Evolutionary conservation across 2,329 filamentous ascomycete genomes (phyloP).

Genomic region (Talaromyces sp.): DNA sequence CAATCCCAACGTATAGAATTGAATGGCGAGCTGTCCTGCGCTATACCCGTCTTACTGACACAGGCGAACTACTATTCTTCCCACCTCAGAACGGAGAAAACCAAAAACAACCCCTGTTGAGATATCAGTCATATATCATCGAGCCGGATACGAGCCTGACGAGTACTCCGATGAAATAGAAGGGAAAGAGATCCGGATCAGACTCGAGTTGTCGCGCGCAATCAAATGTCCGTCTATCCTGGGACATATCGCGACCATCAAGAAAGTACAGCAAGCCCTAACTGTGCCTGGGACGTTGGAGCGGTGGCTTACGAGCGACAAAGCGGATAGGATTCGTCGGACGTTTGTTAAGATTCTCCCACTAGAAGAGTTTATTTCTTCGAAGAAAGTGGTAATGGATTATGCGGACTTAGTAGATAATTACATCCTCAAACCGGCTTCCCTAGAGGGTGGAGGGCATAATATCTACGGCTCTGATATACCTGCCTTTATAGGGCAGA

Average conservation of each 20-base stretch:
- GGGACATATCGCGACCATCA: slow-evolving; percentile 40
- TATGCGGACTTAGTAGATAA: slow-evolving; percentile 18
- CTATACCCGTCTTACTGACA: slow-evolving; percentile 26
- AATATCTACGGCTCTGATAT: slow-evolving; percentile 41
- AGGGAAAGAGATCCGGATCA: slow-evolving; percentile 21
- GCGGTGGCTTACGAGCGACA: slow-evolving; percentile 28
- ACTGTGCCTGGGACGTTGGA: slow-evolving; percentile 28
- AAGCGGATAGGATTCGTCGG: slow-evolving; percentile 23
- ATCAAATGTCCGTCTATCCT: slow-evolving; percentile 45
- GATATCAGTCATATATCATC: slow-evolving; percentile 41
- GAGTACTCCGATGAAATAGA: slow-evolving; percentile 34
- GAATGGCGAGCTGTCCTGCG: slow-evolving; percentile 31
- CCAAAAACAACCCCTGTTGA: slow-evolving; percentile 31
- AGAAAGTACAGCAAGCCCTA: slow-evolving; percentile 42
- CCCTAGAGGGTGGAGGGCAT: slow-evolving; percentile 41
- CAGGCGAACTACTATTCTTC: slow-evolving; percentile 34
- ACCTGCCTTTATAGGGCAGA: slow-evolving; percentile 28
- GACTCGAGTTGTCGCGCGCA: slow-evolving; percentile 36
- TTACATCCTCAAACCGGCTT: slow-evolving; percentile 42
- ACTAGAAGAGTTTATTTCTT: slow-evolving; percentile 19
- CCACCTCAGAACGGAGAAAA: slow-evolving; percentile 19
- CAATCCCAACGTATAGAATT: slow-evolving; percentile 35
- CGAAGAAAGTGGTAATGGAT: slow-evolving; percentile 21
- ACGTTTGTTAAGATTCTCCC: slow-evolving; percentile 38
- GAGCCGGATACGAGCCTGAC: slow-evolving; percentile 39